Evolutionary conservation across 768 basidiomycete species (phyloP), one percentile per base, ranked within the genome.

Genomic region (Tephrocybe sp.): DNA sequence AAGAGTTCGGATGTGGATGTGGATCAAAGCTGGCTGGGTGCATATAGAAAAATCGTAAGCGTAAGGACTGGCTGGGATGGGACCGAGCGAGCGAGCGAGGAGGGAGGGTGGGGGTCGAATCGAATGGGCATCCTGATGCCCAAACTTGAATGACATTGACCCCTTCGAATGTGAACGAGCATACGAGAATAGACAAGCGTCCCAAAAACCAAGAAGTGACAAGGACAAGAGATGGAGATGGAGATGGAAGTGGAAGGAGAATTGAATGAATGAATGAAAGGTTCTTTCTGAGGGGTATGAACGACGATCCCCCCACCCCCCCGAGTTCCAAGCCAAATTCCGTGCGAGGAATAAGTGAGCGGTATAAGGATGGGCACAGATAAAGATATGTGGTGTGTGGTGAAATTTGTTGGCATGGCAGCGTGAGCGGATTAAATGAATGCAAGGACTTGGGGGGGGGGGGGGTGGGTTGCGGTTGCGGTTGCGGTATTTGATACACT

Each of bases 61-160:
- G 25, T 25, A 42, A 42, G 41, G 41, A 42, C 41, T 38, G 37
- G 37, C 3, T 18, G 2, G 2, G 41, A 27, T 25, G n/a, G n/a
- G n/a, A n/a, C n/a, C 9, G 11, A 23, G 39, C 19, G 22, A 5
- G 39, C 24, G 15, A 23, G 39, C 39, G n/a, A n/a, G n/a, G n/a
- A n/a, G n/a, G n/a, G n/a, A n/a, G n/a, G n/a, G n/a, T n/a, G n/a
- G n/a, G n/a, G n/a, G n/a, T n/a, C n/a, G n/a, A n/a, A n/a, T n/a
- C n/a, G n/a, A n/a, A n/a, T n/a, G n/a, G n/a, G 29, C 29, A 12
- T 42, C 41, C 41, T 42, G 41, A 42, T 42, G 41, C 41, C 23
- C n/a, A n/a, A n/a, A n/a, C n/a, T n/a, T 42, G 41, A 13, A 16
- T 27, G 23, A n/a, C 24, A n/a, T n/a, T n/a, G n/a, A n/a, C n/a